Evolutionary conservation across 768 basidiomycete species (phyloP), one percentile per base, ranked within the genome.

Genomic region (Termitomyces sp.): DNA sequence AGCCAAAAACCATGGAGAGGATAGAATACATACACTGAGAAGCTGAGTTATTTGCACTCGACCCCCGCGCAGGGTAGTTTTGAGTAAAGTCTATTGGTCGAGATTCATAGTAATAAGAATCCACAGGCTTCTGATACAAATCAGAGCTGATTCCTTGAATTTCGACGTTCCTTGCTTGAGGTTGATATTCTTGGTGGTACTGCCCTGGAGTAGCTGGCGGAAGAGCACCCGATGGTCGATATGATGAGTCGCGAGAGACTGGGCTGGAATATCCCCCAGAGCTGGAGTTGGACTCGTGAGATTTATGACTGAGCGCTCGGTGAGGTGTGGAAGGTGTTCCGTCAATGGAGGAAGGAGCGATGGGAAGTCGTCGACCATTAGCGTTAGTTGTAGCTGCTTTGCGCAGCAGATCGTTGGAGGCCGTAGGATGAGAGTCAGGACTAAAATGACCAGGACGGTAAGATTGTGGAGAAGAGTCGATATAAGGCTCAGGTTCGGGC

Each of bases 401-500:
- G 53, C 66, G 67, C 50, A 68, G 59, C 18, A 70, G 54, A 56
- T 66, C 69, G 40, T 63, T 61, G 44, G 62, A 64, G 23, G 66
- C 56, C 44, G 64, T 64, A 7, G 64, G 68, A 39, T 65, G 67
- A 3, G 66, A 68, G 50, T 65, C 61, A 2, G 60, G 44, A 29
- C 62, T 64, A 44, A 67, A 64, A 43, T 66, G 64, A 45, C 54
- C 58, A 10, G 66, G 58, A 31, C 65, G 61, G 29, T 65, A 41
- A 11, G 52, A 57, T 7, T 52, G 25, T 20, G 31, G 29, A 10
- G 59, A 57, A 38, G 64, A 59, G 18, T 73, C 69, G 50, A 69
- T 59, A 63, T 73, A 76, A 4, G 67, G 68, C 32, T 77, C 73
- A 1, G 79, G 73, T 57, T 76, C 76, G 2, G 77, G 76, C 73